These are phyloP conservation scores for Ophiostoma novo-ulmi DNA, from an alignment of 2,329 filamentous ascomycete genomes.

Conservation along the genomic window DNA sequence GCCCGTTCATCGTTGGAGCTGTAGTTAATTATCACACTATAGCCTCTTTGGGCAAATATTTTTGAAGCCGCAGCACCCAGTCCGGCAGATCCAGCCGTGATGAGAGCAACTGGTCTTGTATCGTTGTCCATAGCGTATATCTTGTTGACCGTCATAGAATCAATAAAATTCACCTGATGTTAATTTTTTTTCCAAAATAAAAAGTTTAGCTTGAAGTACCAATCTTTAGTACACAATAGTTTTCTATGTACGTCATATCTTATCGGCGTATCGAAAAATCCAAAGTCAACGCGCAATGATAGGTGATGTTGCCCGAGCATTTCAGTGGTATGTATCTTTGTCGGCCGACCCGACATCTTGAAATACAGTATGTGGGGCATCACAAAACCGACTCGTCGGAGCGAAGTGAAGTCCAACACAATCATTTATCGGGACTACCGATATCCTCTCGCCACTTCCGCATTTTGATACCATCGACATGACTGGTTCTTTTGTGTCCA, in stretches of 20 bases:
- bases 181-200: no score
- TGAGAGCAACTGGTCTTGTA: constrained; percentile 37
- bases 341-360: neutral
- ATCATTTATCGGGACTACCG: neutral
- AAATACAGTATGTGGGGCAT: neutral
- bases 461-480: neutral
- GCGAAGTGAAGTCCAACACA: neutral
- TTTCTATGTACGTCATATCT: neutral
- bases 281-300: neutral
- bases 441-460: neutral
- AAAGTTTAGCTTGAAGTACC: no score
- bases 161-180: neutral
- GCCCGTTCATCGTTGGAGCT: constrained; percentile 57
- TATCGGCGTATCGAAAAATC: neutral
- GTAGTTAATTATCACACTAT: constrained; percentile 71
- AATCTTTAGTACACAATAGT: neutral
- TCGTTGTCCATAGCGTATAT: neutral
- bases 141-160: neutral
- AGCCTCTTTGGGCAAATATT: constrained; percentile 63
- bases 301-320: neutral
- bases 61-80: constrained; percentile 64
- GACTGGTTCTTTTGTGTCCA: neutral
- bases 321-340: neutral
- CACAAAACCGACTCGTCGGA: neutral
- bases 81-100: constrained; percentile 56